Evolutionary conservation across 306 rosid genomes (phyloP).

Genomic region (Prosopis cineraria): DNA sequence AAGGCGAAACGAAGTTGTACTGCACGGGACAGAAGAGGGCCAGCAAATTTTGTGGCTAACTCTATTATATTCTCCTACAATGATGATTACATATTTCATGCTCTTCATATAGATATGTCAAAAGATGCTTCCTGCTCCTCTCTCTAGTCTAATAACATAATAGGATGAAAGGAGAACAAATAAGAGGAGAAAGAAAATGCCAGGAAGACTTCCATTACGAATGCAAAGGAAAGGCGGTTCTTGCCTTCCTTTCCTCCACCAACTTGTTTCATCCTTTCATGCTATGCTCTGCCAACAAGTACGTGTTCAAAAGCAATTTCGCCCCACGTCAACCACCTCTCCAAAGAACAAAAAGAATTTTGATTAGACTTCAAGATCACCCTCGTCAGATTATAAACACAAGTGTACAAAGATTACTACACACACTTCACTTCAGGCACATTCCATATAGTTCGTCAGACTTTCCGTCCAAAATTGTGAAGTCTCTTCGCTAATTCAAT

Average conservation of each 20-base stretch:
- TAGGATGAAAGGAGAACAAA: neutral
- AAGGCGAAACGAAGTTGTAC: neutral
- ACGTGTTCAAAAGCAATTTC: neutral
- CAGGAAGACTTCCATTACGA: constrained; percentile 34
- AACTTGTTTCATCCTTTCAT: constrained; percentile 5
- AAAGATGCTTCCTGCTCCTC: constrained; percentile 47
- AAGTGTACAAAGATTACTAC: constrained; percentile 45
- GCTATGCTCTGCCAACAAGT: constrained; percentile 14
- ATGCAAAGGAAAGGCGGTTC: constrained; percentile 46
- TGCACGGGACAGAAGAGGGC: constrained; percentile 17
- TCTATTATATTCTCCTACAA: constrained; percentile 48
- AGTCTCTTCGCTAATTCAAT: constrained; percentile 23
- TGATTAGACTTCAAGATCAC: constrained; percentile 52
- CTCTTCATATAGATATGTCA: constrained; percentile 48
- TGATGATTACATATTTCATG: constrained; percentile 44
- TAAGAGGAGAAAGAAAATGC: constrained; percentile 32
- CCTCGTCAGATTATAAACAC: constrained; percentile 73
- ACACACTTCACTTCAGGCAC: constrained; percentile 40
- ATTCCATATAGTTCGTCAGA: constrained; percentile 28
- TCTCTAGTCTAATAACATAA: constrained; percentile 29
- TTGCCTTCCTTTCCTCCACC: constrained; percentile 41
- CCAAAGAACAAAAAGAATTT: constrained; percentile 60
- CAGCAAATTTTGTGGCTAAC: constrained; percentile 27
- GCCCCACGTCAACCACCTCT: constrained; percentile 40
- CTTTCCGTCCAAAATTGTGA: constrained; percentile 59